Base-by-base conservation (phyloP, 441 rosid species). In the Populus hybrid region DNA sequence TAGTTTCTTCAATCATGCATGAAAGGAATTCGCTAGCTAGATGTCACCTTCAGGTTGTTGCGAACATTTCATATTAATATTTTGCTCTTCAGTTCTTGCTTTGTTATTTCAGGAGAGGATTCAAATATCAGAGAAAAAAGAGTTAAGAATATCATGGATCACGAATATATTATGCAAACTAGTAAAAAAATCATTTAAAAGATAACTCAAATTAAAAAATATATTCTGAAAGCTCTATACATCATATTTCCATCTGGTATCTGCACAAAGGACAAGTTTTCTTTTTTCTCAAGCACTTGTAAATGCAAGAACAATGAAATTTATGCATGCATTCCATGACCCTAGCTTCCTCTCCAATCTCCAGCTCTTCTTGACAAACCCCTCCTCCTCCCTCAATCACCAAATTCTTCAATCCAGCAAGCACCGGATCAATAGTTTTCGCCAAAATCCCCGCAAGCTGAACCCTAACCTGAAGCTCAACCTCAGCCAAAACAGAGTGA, bases 201-300 rank as follows among this genome's bases (percentile, higher is more conserved):
- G 40, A 36, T 36, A 2, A 40, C 46, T 10, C 46, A 0, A 0
- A 40, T 10, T 0, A 40, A 40, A 40, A 40, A 40, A 10, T 1
- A 40, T 10, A 40, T 40, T 40, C 46, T 40, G 14, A 10, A 40
- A 40, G 32, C 69, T 28, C 42, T 21, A 69, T 38, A 72, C 66
- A 71, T 74, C 76, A 35, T 69, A 20, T 18, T 78, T 59, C 72
- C 77, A 76, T 68, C 16, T 21, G 3, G 63, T 6, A 14, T 73
- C 86, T 70, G 34, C 84, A 81, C 12, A 84, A 12, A n/a, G 82
- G 82, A 61, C 77, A 81, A n/a, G 73, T 66, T 12, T 8, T 59
- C 36, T 78, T 76, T 8, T 23, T 28, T 18, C 34, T 61, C 12
- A 81, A 64, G 82, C 84, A 84, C 70, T 61, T 12, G 0, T 21